Evolutionary conservation across 148 eudicot genomes (phyloP).

Genomic region (Camellia granthamiana): DNA sequence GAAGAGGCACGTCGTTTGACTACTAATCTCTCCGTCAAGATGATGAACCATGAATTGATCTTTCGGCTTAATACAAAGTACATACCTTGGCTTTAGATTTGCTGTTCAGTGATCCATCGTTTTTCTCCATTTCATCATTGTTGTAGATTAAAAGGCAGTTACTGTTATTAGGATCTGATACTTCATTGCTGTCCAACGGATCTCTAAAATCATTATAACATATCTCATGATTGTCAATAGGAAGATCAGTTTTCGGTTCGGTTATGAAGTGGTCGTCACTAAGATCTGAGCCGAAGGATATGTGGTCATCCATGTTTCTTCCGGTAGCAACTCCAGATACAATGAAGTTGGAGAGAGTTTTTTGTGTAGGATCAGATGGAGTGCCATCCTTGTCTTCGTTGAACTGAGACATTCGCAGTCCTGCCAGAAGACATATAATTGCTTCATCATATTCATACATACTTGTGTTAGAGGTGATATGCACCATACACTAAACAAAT

Average conservation of each 20-base stretch:
- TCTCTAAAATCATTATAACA: constrained; percentile 27
- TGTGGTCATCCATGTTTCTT: constrained; percentile 26
- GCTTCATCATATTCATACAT: not conserved
- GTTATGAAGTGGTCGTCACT: constrained; percentile 21
- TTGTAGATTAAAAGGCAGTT: constrained; percentile 20
- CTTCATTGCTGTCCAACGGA: constrained; percentile 26
- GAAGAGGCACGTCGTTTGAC: not conserved
- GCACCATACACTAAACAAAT: not conserved
- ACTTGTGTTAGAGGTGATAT: not conserved
- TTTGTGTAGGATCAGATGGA: constrained; percentile 72
- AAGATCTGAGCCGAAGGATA: constrained; percentile 28
- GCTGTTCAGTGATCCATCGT: constrained; percentile 3
- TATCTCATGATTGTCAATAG: constrained; percentile 23
- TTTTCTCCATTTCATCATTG: constrained; percentile 13
- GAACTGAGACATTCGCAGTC: constrained; percentile 89
- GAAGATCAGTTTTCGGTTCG: constrained; percentile 25
- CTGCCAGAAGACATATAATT: constrained; percentile 33
- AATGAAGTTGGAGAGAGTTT: constrained; percentile 72
- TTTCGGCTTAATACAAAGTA: not conserved
- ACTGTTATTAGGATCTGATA: constrained; percentile 33
- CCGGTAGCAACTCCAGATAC: constrained; percentile 37
- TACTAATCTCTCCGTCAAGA: not conserved
- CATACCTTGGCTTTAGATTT: constrained; percentile 22
- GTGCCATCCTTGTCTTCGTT: constrained; percentile 52
- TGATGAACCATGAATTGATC: not conserved